Percentiles rank a stretch among this genome's conserved stretches.
Evolutionary conservation across 345 rosid species (phyloP).

Genomic region (Corchorus capsularis): DNA sequence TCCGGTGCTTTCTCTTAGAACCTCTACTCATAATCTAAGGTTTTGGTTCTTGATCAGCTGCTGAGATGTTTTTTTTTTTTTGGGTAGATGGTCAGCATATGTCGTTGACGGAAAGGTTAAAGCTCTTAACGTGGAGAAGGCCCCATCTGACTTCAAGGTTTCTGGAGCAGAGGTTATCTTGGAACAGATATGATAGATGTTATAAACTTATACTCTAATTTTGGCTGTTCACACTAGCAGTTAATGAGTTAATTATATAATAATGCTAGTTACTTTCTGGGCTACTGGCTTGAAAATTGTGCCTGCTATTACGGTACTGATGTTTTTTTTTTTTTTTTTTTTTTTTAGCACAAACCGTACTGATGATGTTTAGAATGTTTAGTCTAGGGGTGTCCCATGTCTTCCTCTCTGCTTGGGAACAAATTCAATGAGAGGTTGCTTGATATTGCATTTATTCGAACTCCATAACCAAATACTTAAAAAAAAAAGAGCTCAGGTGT

Average conservation of each 20-base stretch:
- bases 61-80: not conserved
- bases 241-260: not conserved
- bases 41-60: not conserved
- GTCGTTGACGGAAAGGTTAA: constrained; percentile 84
- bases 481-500: too few species aligned
- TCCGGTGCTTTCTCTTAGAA: not conserved
- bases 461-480: too few species aligned
- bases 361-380: too few species aligned
- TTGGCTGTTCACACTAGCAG: not conserved
- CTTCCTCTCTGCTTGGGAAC: too few species aligned
- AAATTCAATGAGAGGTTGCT: too few species aligned
- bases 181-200: constrained; percentile 58
- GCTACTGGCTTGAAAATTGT: too few species aligned
- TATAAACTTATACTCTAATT: not conserved
- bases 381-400: too few species aligned
- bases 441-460: too few species aligned
- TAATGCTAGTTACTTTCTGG: too few species aligned
- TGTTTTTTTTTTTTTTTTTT: too few species aligned
- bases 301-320: too few species aligned
- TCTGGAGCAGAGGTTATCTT: constrained; percentile 75
- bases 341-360: too few species aligned
- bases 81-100: constrained; percentile 85
- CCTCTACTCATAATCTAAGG: not conserved
- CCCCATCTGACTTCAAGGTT: constrained; percentile 88
- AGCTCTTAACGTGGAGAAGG: constrained; percentile 78